Conservation (phyloP, 208 protist species). For the Borovskyia barvae region DNA sequence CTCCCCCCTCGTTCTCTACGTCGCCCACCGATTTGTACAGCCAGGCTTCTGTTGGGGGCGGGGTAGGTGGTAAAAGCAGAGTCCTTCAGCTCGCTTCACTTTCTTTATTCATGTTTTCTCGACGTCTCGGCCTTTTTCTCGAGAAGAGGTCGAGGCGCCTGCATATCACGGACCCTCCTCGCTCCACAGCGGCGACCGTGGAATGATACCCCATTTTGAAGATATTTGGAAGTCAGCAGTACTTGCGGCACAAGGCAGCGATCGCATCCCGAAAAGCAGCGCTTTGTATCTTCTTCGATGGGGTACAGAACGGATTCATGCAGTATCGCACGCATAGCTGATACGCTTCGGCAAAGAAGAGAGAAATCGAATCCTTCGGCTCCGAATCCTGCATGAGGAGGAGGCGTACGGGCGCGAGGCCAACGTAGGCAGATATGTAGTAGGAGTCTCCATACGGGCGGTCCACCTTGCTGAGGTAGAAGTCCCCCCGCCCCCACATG, state of each 20-base stretch:
- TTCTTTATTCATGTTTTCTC: no score
- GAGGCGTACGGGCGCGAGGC: conserved; percentile 44
- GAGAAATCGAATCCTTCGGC: conserved; percentile 32
- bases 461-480: conserved; percentile 47
- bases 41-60: no score
- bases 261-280: conserved; percentile 19
- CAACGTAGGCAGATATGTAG: conserved; percentile 57
- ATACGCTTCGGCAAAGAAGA: conserved; percentile 52
- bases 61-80: no score
- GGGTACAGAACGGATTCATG: conserved; percentile 41
- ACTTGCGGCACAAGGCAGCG: conserved; percentile 12
- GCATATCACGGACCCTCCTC: no score
- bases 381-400: conserved; percentile 55
- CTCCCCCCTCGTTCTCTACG: no score
- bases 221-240: conserved; percentile 10
- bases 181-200: no score
- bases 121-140: no score
- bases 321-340: conserved; percentile 45
- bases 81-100: no score
- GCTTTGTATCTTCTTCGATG: conserved; percentile 24
- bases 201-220: no score
- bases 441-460: conserved; percentile 42
- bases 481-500: conserved; percentile 44
- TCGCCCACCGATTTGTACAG: no score
- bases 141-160: no score